Base-by-base conservation (phyloP, 208 protist genomes). In the Lotmaria passim region DNA sequence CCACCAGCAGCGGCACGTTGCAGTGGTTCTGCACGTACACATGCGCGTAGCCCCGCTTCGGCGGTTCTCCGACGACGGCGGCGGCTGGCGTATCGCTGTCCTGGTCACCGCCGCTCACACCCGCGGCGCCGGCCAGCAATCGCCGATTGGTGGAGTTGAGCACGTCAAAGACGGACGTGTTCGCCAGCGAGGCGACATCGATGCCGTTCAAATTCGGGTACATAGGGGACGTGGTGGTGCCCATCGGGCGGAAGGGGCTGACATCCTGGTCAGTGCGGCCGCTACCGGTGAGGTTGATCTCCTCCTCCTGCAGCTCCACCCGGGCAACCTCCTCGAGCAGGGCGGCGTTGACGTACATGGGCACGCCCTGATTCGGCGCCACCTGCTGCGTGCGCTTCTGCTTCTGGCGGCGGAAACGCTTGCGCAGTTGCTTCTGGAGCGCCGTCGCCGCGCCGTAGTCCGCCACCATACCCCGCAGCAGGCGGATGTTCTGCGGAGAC, bases 401-500 rank as follows among this genome's bases (percentile, higher is more conserved):
- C 72, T 51, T 80, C 48, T 78, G 70, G 10, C 78, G 64, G 7
- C 82, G 78, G 47, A 90, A 84, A 5, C 68, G 79, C 60, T 87
- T 85, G 11, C 79, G 78, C 48, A 91, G 66, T 30, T 85, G 70
- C 62, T 85, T 84, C 69, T 93, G 84, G 46, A 90, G 66, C 39
- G 61, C 62, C 24, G 79, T 82, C 23, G 71, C 79, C 38, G 62
- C 39, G 28, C 78, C 79, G 78, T 90, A 87, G 56, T 93, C 87
- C 12, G 47, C 47, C n/a, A 71, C 48, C 68, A 93, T 69, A 33
- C 71, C 51, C 12, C 24, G 69, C 23, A 95, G 69, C 23, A 93
- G 41, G 21, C 73, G 78, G 36, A 92, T 57, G 65, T 89, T 91
- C n/a, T 82, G 77, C 11, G 90, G 90, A 15, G 90, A 93, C 23